Base-by-base conservation (phyloP, 106 monocot species). In the Hemerocallis citrina region DNA sequence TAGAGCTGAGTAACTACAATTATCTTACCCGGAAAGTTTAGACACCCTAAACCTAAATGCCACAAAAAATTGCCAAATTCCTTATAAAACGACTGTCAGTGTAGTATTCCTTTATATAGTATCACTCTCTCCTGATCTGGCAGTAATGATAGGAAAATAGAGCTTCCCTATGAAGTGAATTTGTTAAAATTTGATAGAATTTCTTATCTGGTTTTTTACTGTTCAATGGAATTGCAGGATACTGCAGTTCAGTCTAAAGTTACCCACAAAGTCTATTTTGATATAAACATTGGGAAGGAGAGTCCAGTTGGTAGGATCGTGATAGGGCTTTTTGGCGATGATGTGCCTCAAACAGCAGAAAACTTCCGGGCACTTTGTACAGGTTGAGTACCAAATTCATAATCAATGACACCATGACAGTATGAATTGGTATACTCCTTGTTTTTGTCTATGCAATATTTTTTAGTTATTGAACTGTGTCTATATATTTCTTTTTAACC, bases 291-390 rank as follows among this genome's bases (percentile, higher is more conserved):
- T 49, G 93, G 93, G 16, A 83, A 80, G 27, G 85, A 79, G 9
- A 76, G 34, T 27, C 50, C 61, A 15, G 89, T 73, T 43, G 93
- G 93, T 36, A 89, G 89, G 69, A 76, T 94, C 30, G 93, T 94
- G 56, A 94, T 94, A 31, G 93, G 93, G 29, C 63, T 89, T 7
- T 94, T 77, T 69, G 93, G 93, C 23, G 93, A 94, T 41, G 93
- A 89, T 63, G 89, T 86, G 20, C 93, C 93, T 4, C 93, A 89
- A 47, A 94, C 93, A 1, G 93, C 75, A 22, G 93, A 94, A 69
- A 94, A 94, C 52, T 94, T 94, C 55, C 81, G 93, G 32, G 83
- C 89, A 58, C 93, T 94, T 57, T 89, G 89, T 62, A 94, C 93
- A 66, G 93, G 93, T 89, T 20, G 25, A 64, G 17, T 23, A 6